Evolutionary conservation across 129 eudicot genomes (phyloP).

Genomic region (Tagetes patula): DNA sequence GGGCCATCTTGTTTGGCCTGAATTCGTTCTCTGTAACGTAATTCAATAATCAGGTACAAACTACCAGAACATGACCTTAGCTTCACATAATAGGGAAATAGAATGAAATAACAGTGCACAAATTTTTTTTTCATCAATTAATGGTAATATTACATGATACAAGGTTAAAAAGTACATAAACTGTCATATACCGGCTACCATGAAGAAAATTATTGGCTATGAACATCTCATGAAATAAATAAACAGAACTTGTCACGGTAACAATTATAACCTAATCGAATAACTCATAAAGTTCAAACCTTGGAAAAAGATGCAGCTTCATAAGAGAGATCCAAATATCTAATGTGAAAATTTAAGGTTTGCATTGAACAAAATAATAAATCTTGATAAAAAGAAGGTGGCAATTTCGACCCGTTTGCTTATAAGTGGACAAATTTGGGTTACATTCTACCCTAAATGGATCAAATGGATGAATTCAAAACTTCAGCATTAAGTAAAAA

Average conservation of each 20-base stretch:
- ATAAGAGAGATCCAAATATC: background rate
- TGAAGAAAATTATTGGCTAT: background rate
- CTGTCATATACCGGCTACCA: conserved; percentile 12
- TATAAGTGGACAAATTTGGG: background rate
- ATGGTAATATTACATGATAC: conserved; percentile 17
- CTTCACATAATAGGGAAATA: background rate
- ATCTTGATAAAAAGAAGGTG: background rate
- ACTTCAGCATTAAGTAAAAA: background rate
- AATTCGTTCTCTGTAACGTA: conserved; percentile 52
- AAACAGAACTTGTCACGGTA: background rate
- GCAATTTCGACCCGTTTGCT: background rate
- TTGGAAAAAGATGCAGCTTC: conserved; percentile 6
- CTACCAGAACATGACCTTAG: conserved; percentile 13
- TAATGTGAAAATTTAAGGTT: background rate
- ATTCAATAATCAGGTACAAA: conserved; percentile 24
- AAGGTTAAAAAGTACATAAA: conserved; percentile 2
- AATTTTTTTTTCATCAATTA: background rate
- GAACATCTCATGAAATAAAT: conserved; percentile 1
- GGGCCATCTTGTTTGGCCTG: conserved; percentile 61
- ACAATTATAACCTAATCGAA: conserved; percentile 12
- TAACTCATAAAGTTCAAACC: conserved; percentile 5
- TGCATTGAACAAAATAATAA: background rate
- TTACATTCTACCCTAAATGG: background rate
- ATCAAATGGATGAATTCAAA: background rate
- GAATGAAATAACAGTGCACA: background rate